phyloP scores from a whole-genome alignment of 1,284 basidiomycete genomes.

The Ceratobasidium sp. region DNA sequence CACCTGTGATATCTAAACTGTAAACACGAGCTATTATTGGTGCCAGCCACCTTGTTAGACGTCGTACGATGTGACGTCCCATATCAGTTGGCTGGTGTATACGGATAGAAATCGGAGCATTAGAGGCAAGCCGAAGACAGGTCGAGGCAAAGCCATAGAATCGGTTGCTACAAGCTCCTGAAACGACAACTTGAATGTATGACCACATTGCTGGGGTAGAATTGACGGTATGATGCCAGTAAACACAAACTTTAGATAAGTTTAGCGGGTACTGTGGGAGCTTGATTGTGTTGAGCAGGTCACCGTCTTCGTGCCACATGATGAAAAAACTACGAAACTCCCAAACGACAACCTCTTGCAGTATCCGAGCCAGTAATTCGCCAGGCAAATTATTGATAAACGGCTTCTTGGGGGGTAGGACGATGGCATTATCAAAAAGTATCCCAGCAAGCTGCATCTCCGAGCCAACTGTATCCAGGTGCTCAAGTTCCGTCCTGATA shows the following conservation, averaged over 20 bases:
- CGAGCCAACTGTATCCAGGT: too few relatives aligned
- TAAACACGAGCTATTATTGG: too few relatives aligned
- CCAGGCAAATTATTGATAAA: not conserved
- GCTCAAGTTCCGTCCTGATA: too few relatives aligned
- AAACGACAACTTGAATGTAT: not conserved
- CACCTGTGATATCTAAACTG: too few relatives aligned
- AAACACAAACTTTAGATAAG: not conserved
- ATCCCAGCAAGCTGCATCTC: too few relatives aligned
- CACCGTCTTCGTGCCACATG: not conserved
- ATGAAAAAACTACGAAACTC: not conserved
- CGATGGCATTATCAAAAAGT: too few relatives aligned
- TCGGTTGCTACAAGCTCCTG: not conserved
- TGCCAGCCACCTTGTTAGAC: too few relatives aligned
- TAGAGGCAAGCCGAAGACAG: not conserved
- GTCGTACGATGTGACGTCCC: too few relatives aligned
- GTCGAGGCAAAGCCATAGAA: not conserved
- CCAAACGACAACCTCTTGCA: not conserved
- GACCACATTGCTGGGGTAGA: not conserved
- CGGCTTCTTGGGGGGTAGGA: not conserved
- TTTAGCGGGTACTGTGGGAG: not conserved
- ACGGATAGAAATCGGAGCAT: not conserved
- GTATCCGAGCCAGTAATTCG: slow-evolving; percentile 6
- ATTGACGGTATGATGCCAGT: not conserved
- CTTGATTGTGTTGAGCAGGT: not conserved
- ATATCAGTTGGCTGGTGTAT: too few relatives aligned